phyloP scores from a whole-genome alignment of 176 grass and related monocot species.

The Calamus simplicifolius region DNA sequence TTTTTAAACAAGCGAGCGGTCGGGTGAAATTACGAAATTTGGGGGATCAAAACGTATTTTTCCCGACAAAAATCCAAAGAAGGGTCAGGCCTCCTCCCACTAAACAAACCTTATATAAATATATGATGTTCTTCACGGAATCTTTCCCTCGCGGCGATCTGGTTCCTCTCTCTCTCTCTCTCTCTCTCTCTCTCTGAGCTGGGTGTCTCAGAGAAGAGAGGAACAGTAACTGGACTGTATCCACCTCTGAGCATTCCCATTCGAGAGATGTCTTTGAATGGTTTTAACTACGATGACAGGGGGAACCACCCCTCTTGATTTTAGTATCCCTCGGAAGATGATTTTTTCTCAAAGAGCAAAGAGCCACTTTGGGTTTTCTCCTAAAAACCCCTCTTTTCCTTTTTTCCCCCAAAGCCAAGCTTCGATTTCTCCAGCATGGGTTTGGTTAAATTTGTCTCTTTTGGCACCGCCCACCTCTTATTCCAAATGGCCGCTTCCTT shows the following conservation, averaged over 20 bases:
- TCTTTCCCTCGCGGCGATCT: not conserved
- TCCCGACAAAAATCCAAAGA: constrained; percentile 18
- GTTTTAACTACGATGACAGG: too few relatives aligned
- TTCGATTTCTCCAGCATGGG: constrained; percentile 9
- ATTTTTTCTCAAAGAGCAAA: not conserved
- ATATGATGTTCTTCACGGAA: not conserved
- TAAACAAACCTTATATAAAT: too few relatives aligned
- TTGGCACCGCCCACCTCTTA: constrained; percentile 11
- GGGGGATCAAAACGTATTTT: not conserved
- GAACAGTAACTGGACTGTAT: too few relatives aligned
- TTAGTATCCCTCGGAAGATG: not conserved
- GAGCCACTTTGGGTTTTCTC: too few relatives aligned
- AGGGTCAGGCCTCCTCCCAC: not conserved
- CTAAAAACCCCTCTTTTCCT: constrained; percentile 11
- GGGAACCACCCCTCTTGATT: not conserved
- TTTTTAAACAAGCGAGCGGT: too few relatives aligned
- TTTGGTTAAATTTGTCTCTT: constrained; percentile 21
- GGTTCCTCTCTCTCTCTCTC: constrained; percentile 1
- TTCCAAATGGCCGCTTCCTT: constrained; percentile 20
- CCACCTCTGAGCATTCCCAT: too few relatives aligned
- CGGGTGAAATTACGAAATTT: too few relatives aligned
- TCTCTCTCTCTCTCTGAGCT: not conserved
- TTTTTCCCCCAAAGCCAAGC: constrained; percentile 1
- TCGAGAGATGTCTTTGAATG: too few relatives aligned
- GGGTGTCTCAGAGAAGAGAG: too few relatives aligned